Base-by-base conservation (phyloP, 2,329 filamentous ascomycete species). In the Fusarium nanum region DNA sequence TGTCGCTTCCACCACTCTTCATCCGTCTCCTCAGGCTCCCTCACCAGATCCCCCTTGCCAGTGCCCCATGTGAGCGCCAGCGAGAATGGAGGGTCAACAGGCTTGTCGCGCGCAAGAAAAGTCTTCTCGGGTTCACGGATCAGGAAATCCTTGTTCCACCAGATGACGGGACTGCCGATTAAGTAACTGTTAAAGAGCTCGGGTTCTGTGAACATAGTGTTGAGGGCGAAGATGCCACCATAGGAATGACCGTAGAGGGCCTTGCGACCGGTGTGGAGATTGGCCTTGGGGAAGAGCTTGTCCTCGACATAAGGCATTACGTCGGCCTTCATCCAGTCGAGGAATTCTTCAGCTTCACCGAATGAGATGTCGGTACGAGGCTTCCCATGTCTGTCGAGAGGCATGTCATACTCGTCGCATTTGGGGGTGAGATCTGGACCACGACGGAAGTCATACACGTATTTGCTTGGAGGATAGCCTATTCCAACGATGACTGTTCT, bases 171-270 rank as follows among this genome's bases (percentile, higher is more conserved):
- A 28, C 83, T 86, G 7, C 80, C 81, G 3, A 81, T 80, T 16
- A 85, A 77, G 62, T 81, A 84, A 10, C 77, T 80, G 56, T 85
- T 77, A 56, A 86, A 86, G 5, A 80, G 75, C 2, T 73, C 67
- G 0, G 82, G 80, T 6, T 77, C 74, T 0, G 77, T 81, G 56
- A 83, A 81, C 11, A 86, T 76, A 0, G 81, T 76, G 61, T 85
- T 82, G 5, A 86, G 76, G 1, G 79, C 76, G 48, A 86, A 86
- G 1, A 86, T 75, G 0, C 83, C 85, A 4, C 83, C 84, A 27
- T 83, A 85, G 0, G 84, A 86, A 60, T 86, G 84, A 0, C 84
- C 84, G 42, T 81, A 85, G 2, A 86, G 74, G 1, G 82, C 84
- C 50, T 82, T 82, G 25, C 79, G 78, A 3, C 75, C 72, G 18